phyloP scores from a whole-genome alignment of 148 eudicot genomes.

The Amaranthus cruentus region DNA sequence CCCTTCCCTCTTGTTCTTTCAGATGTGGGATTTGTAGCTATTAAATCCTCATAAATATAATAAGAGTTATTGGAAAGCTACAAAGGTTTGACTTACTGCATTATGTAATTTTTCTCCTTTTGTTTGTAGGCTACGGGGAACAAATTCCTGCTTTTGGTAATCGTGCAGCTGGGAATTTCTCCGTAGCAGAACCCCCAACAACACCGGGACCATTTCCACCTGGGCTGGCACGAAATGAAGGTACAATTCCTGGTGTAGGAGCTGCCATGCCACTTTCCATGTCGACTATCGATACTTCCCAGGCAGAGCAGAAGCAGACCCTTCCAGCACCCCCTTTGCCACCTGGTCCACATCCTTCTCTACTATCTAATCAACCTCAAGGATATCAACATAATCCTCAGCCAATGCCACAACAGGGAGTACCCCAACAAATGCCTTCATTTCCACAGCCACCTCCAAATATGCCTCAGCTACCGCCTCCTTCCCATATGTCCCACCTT shows the following conservation, averaged over 20 bases:
- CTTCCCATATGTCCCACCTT: constrained; percentile 57
- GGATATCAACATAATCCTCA: constrained; percentile 77
- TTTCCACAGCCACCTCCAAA: constrained; percentile 64
- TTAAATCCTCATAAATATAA: background rate
- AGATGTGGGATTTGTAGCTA: too few relatives aligned
- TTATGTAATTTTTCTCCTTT: background rate
- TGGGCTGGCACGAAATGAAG: constrained; percentile 83
- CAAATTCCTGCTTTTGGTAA: constrained; percentile 58
- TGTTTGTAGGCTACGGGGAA: constrained; percentile 69
- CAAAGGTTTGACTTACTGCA: background rate
- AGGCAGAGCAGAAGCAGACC: constrained; percentile 67
- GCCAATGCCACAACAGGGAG: constrained; percentile 56
- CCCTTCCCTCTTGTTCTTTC: too few relatives aligned
- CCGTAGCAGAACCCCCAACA: constrained; percentile 54
- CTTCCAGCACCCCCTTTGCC: constrained; percentile 82
- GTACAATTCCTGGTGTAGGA: constrained; percentile 96
- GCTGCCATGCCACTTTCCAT: constrained; percentile 82
- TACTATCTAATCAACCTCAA: constrained; percentile 65
- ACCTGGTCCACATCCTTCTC: constrained; percentile 97
- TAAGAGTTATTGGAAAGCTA: background rate
- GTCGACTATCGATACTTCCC: constrained; percentile 62
- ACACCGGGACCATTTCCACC: constrained; percentile 84
- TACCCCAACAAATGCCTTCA: constrained; percentile 60
- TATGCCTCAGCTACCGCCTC: constrained; percentile 72
- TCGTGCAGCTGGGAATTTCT: constrained; percentile 59